These are phyloP conservation scores for Alternaria incomplexa DNA, from an alignment of 2,329 filamentous ascomycete species.

Conservation along the genomic window DNA sequence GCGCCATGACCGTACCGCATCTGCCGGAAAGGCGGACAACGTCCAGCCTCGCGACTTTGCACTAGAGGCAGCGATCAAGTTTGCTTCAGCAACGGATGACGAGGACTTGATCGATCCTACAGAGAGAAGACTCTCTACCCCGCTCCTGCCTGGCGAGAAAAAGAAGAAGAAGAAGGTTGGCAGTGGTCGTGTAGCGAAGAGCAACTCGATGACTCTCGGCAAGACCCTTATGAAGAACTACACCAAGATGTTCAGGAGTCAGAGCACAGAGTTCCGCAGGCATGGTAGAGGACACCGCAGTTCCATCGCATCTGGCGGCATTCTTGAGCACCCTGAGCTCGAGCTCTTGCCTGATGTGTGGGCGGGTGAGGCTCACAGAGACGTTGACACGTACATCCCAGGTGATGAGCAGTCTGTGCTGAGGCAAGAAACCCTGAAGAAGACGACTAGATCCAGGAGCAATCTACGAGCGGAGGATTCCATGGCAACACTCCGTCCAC, in stretches of 20 bases:
- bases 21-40: constrained; percentile 48
- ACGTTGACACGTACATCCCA: not conserved
- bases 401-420: not conserved
- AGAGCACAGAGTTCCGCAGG: constrained; percentile 46
- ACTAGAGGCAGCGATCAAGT: constrained; percentile 38
- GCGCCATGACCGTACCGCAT: constrained; percentile 48
- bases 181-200: constrained; percentile 71
- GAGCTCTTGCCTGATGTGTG: constrained; percentile 53
- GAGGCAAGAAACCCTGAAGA: not conserved
- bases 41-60: constrained; percentile 54
- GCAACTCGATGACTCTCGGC: constrained; percentile 51
- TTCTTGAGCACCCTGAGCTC: constrained; percentile 55
- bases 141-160: constrained; percentile 30
- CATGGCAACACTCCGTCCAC: constrained; percentile 32
- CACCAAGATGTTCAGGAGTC: constrained; percentile 50
- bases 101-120: constrained; percentile 37
- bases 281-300: constrained; percentile 54
- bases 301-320: constrained; percentile 50
- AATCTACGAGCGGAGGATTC: constrained; percentile 27
- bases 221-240: constrained; percentile 53
- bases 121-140: constrained; percentile 25
- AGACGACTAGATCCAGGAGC: constrained; percentile 12
- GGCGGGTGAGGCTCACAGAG: constrained; percentile 13
- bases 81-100: constrained; percentile 26
- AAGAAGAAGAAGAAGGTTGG: constrained; percentile 63